Conservation (phyloP, 2,329 filamentous ascomycete genomes). For the Fusarium sp. region DNA sequence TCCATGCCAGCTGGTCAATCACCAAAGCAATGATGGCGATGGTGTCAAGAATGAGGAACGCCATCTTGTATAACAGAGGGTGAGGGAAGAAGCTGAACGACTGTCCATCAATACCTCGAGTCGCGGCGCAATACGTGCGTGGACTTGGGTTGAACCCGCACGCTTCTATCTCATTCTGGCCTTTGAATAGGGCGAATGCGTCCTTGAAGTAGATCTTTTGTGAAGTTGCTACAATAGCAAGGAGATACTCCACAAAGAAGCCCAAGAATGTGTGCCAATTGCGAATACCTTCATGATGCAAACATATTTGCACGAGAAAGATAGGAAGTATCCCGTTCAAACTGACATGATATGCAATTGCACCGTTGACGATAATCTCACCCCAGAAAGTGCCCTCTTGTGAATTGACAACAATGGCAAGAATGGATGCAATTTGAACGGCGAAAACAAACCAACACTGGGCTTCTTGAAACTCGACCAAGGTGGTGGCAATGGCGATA, state of each 20-base stretch:
- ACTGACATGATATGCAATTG: slow-evolving; percentile 55
- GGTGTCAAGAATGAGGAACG: slow-evolving; percentile 55
- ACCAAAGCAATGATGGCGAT: slow-evolving; percentile 54
- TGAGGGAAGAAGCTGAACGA: slow-evolving; percentile 56
- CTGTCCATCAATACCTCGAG: slow-evolving; percentile 52
- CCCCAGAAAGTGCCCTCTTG: slow-evolving; percentile 58
- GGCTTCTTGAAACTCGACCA: slow-evolving; percentile 59
- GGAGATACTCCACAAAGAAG: slow-evolving; percentile 56
- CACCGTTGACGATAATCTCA: slow-evolving; percentile 56
- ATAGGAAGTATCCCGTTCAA: slow-evolving; percentile 57
- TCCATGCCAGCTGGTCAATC: slow-evolving; percentile 55
- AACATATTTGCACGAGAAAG: slow-evolving; percentile 55
- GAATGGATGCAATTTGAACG: slow-evolving; percentile 57
- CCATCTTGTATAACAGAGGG: slow-evolving; percentile 55
- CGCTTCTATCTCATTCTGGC: slow-evolving; percentile 50
- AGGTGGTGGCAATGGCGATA: slow-evolving; percentile 56
- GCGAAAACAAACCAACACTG: slow-evolving; percentile 58
- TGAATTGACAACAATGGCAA: slow-evolving; percentile 58
- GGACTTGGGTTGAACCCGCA: slow-evolving; percentile 57
- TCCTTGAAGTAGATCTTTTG: slow-evolving; percentile 55
- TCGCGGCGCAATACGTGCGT: slow-evolving; percentile 56
- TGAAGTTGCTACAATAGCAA: slow-evolving; percentile 55
- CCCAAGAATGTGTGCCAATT: slow-evolving; percentile 59
- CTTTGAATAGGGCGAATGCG: slow-evolving; percentile 53
- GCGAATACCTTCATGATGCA: slow-evolving; percentile 57